Evolutionary conservation across 495 filamentous ascomycete species (phyloP), one percentile per base, ranked within the genome.

Genomic region (Hypoxylon perforatum): DNA sequence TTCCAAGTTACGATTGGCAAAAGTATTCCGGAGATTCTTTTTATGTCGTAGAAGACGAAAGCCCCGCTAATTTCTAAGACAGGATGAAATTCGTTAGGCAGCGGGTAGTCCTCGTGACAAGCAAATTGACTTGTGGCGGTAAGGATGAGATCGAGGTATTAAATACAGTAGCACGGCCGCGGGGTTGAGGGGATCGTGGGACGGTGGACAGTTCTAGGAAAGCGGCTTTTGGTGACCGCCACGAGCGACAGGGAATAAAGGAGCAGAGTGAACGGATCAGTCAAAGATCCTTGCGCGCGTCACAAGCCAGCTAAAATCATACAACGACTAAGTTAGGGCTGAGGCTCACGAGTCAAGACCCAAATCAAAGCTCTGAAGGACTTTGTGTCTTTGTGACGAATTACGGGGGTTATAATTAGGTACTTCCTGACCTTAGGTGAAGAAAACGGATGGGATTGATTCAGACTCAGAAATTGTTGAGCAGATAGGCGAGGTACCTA

Each of bases 101-200:
- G 22, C 17, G 22, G 30, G 35, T 21, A 51, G 28, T 17, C 39
- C 42, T 30, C 61, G 56, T 48, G 25, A 53, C 56, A 21, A 57
- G 33, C 18, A 14, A 19, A 19, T 59, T 53, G 19, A 55, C 33
- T n/a, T 10, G 53, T 33, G 17, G 25, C n/a, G 47, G 30, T 3
- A 36, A 41, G 48, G 39, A 51, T 48, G 49, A 49, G 45, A 18
- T 42, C 64, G 64, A 46, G 53, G 64, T 52, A 67, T 68, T 68
- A 68, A 57, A 58, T 68, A 63, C 12, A 62, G 57, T 47, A 56
- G 19, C 55, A 51, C 45, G 39, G 19, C 22, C 52, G 18, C 11
- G 61, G 36, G 58, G 57, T 28, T 49, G 65, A 68, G 54, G 58
- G 41, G 36, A 58, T 67, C 64, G 64, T 67, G 49, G 56, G 50